Base-by-base conservation (phyloP, 441 rosid species). In the Corymbia citriodora region DNA sequence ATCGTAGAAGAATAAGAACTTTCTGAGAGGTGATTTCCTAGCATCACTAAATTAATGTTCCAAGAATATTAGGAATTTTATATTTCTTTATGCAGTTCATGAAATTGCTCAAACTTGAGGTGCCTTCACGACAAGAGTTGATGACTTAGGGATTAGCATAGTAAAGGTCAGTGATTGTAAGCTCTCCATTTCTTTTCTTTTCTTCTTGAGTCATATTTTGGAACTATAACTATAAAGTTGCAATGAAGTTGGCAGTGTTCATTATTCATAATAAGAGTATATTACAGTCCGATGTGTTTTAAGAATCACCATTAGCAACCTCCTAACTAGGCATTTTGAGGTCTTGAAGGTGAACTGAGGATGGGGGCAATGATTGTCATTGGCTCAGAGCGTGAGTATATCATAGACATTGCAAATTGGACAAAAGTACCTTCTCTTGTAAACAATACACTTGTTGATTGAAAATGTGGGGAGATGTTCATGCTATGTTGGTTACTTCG, bases 31-130 rank as follows among this genome's bases (percentile, higher is more conserved):
- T 54, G 54, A 68, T 33, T 90, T 83, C 74, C 82, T 83, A 63
- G 89, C 54, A 52, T 52, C 79, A 63, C 87, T 85, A 29, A 52
- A 10, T 52, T 74, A 74, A 29, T 29, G 27, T 86, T 27, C 40
- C 40, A 53, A 74, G 10, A 19, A 49, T 54, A 49, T 65, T 52
- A 87, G 87, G 70, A 49, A 90, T 52, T 87, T 68, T 3, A 54
- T 55, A 65, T 10, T 89, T 68, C 29, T 45, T 92, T 74, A 13
- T 57, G 92, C 93, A 98, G 99, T 97, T 96, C 89, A 96, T 97
- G 72, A 97, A 98, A 93, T 93, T 96, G 88, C 96, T 98, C 92
- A 95, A 95, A 91, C 94, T 93, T 55, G 94, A 97, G 94, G 93
- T 90, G 91, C 94, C 97, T 89, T 90, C 94, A 87, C 88, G 86